These are phyloP conservation scores for Porogramme epimiltina DNA, from an alignment of 1,284 basidiomycete species.

Conservation along the genomic window DNA sequence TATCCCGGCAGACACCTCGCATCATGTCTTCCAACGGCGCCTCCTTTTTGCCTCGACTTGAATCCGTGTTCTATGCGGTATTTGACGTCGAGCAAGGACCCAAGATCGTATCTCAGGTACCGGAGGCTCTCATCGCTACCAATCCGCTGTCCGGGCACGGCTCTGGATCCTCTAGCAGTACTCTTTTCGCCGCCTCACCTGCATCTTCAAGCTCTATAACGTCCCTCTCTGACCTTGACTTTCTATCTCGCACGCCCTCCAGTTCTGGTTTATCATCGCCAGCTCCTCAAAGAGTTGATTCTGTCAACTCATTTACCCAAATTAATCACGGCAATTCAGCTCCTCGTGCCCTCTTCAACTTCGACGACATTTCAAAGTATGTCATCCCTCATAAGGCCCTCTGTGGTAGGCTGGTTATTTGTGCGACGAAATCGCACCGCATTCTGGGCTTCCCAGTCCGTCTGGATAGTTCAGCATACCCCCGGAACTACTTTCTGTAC, in stretches of 20 bases:
- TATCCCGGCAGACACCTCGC: too few species aligned
- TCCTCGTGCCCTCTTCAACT: constrained; percentile 77
- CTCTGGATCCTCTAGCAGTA: constrained; percentile 19
- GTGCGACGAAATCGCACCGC: constrained; percentile 71
- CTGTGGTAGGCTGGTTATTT: constrained; percentile 88
- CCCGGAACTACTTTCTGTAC: constrained; percentile 89
- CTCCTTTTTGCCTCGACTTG: constrained; percentile 78
- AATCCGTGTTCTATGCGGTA: constrained; percentile 86
- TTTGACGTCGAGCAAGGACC: constrained; percentile 85
- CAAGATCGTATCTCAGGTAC: constrained; percentile 88
- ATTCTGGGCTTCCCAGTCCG: constrained; percentile 90
- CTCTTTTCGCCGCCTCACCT: constrained; percentile 41
- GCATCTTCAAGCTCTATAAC: constrained; percentile 43
- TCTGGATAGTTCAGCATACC: constrained; percentile 66
- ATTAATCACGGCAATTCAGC: constrained; percentile 42
- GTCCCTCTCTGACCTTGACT: constrained; percentile 38
- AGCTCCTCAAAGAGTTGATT: constrained; percentile 40
- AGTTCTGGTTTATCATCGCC: constrained; percentile 49
- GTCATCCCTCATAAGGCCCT: constrained; percentile 88
- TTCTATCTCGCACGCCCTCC: constrained; percentile 39
- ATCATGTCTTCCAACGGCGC: constrained; percentile 54
- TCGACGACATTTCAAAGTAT: constrained; percentile 90
- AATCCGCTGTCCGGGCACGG: constrained; percentile 17
- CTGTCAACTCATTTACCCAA: constrained; percentile 48
- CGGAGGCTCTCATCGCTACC: constrained; percentile 78